Conservation (phyloP, 2,329 filamentous ascomycete species). For the Fusarium miscanthi region DNA sequence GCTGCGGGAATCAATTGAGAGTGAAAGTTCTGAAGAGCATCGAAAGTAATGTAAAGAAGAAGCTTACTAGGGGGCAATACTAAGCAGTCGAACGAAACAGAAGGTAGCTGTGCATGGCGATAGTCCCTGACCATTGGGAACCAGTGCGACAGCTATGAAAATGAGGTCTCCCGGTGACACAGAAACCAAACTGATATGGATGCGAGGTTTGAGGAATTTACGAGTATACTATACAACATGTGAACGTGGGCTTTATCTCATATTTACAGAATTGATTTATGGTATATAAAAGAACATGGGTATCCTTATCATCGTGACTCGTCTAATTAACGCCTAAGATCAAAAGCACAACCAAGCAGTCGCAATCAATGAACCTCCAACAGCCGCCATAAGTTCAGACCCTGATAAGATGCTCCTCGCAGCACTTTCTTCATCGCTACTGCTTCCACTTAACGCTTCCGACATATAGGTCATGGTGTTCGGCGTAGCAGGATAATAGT, state of each 20-base stretch:
- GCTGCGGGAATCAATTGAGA: background rate
- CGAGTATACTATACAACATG: background rate
- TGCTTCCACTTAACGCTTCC: background rate
- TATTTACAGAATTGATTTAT: background rate
- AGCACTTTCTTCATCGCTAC: background rate
- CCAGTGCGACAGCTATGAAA: background rate
- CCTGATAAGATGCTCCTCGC: background rate
- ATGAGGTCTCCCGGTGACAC: too few relatives aligned
- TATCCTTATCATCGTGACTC: constrained; percentile 21
- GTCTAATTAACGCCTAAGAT: background rate
- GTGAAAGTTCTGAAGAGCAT: constrained; percentile 11
- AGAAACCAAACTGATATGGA: background rate
- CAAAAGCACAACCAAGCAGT: constrained; percentile 25
- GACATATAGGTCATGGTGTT: constrained; percentile 49
- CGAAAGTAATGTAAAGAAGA: background rate
- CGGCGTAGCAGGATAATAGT: constrained; percentile 61
- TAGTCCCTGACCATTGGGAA: accelerated
- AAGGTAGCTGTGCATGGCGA: background rate
- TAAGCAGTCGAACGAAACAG: accelerated
- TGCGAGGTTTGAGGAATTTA: background rate
- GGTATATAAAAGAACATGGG: constrained; percentile 5
- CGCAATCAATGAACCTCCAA: constrained; percentile 11
- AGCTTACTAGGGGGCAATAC: accelerated
- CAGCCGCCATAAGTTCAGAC: background rate
- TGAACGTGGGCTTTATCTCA: background rate